Percentiles rank a stretch among this genome's conserved stretches.
phyloP scores from a whole-genome alignment of 768 basidiomycete genomes.

The Epithele typhae region DNA sequence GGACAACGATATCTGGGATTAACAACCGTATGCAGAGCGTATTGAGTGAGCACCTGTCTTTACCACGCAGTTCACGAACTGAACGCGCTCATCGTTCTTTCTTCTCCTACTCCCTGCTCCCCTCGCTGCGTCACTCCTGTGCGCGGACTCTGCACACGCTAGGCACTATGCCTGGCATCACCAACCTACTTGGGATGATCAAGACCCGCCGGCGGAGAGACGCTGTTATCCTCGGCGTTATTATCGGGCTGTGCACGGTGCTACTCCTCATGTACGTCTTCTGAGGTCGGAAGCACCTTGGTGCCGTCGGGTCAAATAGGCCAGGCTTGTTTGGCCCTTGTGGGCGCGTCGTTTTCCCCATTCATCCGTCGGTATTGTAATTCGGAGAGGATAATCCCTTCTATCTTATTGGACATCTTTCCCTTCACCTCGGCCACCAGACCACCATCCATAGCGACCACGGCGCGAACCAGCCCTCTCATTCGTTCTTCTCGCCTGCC shows the following conservation, averaged over 20 bases:
- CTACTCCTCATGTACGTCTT: slow-evolving; percentile 49
- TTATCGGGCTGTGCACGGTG: slow-evolving; percentile 85
- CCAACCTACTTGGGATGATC: slow-evolving; percentile 88
- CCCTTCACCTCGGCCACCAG: background rate
- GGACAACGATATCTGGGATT: slow-evolving; percentile 68
- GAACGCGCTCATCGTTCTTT: background rate
- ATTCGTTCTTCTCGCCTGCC: slow-evolving; percentile 3
- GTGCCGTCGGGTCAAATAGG: background rate
- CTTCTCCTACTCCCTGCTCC: background rate
- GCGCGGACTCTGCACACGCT: background rate
- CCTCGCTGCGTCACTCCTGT: background rate
- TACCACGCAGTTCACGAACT: background rate
- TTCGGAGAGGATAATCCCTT: background rate
- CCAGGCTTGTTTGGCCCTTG: background rate
- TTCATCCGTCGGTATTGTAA: background rate
- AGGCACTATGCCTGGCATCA: slow-evolving; percentile 94
- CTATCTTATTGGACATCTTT: background rate
- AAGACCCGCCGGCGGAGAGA: slow-evolving; percentile 87
- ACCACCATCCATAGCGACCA: background rate
- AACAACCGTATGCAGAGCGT: slow-evolving; percentile 83
- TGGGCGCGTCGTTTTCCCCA: background rate
- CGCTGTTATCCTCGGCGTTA: slow-evolving; percentile 78
- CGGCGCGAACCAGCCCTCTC: too few species aligned
- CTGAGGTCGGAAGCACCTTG: too few species aligned
- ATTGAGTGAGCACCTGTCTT: slow-evolving; percentile 54